Evolutionary conservation across 1,284 basidiomycete genomes (phyloP).

Genomic region (Boletellus dicymbophilus): DNA sequence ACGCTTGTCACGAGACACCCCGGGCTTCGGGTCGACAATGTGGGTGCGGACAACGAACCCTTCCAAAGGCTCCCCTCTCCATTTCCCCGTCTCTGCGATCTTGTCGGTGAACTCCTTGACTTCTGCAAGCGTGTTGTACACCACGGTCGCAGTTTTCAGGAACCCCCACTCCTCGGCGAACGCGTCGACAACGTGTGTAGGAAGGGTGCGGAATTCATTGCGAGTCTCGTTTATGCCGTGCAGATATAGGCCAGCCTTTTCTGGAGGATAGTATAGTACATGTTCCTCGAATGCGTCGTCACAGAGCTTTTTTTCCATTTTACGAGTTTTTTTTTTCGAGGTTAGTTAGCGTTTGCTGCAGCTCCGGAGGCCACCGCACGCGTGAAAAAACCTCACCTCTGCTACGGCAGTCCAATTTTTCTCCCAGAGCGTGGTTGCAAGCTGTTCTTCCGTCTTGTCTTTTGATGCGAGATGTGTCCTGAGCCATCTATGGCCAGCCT

Average conservation of each 20-base stretch:
- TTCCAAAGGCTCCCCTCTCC: constrained; percentile 89
- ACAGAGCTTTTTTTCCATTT: constrained; percentile 68
- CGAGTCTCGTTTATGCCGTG: constrained; percentile 88
- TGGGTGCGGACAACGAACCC: constrained; percentile 94
- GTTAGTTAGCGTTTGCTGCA: too few species aligned
- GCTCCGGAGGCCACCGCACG: background rate
- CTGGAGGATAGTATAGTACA: constrained; percentile 81
- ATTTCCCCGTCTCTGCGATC: constrained; percentile 69
- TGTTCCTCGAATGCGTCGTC: constrained; percentile 99
- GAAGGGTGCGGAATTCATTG: constrained; percentile 74
- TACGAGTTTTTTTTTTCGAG: too few species aligned
- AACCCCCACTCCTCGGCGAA: constrained; percentile 95
- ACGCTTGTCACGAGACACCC: constrained; percentile 34
- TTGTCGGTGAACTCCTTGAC: constrained; percentile 77
- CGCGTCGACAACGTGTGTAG: constrained; percentile 67
- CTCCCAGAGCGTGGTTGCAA: constrained; percentile 80
- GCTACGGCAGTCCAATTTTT: constrained; percentile 90
- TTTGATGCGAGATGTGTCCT: constrained; percentile 65
- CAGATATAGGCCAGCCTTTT: constrained; percentile 90
- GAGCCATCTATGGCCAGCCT: constrained; percentile 86
- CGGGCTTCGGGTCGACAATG: constrained; percentile 45
- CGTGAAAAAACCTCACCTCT: constrained; percentile 63
- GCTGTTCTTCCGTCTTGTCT: constrained; percentile 70
- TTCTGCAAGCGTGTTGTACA: constrained; percentile 62
- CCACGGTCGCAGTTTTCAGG: constrained; percentile 66